A percentile compares a stretch with the other conserved stretches of the same genome.
Evolutionary conservation across 176 grass and related monocot species (phyloP).

Genomic region (Aegilops speltoides): DNA sequence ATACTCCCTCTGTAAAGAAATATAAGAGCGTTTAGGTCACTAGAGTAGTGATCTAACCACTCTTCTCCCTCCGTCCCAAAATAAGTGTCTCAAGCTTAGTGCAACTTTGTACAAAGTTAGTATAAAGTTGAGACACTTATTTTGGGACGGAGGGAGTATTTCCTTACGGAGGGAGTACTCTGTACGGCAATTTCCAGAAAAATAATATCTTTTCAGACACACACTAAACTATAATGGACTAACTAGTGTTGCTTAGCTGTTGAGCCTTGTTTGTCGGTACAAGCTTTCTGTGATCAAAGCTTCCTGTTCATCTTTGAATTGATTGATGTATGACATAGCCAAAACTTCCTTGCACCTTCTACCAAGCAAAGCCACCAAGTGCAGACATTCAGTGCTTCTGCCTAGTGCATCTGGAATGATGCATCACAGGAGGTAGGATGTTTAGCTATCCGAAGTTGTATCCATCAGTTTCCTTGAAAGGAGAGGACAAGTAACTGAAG

Average conservation of each 20-base stretch:
- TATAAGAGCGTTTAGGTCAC: too few relatives aligned
- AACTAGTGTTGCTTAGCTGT: neutral
- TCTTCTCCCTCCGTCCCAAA: too few relatives aligned
- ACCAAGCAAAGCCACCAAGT: neutral
- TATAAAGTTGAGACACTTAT: too few relatives aligned
- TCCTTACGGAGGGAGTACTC: neutral
- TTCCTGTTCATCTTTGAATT: neutral
- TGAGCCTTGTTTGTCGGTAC: neutral
- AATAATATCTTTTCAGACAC: neutral
- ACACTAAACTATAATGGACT: neutral
- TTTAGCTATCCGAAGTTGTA: neutral
- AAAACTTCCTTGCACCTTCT: neutral
- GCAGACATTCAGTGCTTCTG: neutral
- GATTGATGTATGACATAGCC: neutral
- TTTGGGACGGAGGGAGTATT: too few relatives aligned
- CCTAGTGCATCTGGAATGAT: constrained; percentile 6
- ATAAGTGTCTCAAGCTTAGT: too few relatives aligned
- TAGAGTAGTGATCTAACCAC: too few relatives aligned
- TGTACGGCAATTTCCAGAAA: neutral
- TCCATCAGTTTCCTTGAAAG: neutral
- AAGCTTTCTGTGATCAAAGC: neutral
- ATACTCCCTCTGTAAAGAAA: too few relatives aligned
- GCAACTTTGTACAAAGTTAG: too few relatives aligned
- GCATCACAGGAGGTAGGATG: neutral
- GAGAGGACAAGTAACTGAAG: neutral